phyloP scores from a whole-genome alignment of 768 basidiomycete genomes.

The Amanita pseudoporphyria region DNA sequence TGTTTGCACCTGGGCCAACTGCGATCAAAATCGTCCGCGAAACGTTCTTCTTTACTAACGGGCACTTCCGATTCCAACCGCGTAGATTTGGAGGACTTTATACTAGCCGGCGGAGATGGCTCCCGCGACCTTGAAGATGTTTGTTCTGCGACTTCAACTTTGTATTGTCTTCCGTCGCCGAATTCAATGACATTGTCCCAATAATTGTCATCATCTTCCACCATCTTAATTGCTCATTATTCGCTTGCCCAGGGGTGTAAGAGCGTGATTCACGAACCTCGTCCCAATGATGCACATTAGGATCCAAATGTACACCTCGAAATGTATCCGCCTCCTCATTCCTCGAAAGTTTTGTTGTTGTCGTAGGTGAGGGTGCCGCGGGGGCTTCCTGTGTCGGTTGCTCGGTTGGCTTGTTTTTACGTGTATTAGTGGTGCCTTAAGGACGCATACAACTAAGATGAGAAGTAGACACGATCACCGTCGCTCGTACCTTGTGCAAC shows the following conservation, averaged over 20 bases:
- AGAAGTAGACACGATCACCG: not conserved
- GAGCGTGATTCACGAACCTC: slow-evolving; percentile 51
- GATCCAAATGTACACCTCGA: slow-evolving; percentile 86
- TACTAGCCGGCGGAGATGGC: slow-evolving; percentile 8
- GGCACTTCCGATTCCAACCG: slow-evolving; percentile 23
- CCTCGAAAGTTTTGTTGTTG: slow-evolving; percentile 50
- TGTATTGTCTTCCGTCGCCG: slow-evolving; percentile 89
- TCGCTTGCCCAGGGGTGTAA: slow-evolving; percentile 1
- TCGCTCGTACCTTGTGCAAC: slow-evolving; percentile 66
- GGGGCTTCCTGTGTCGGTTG: slow-evolving; percentile 41
- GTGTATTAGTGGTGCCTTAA: slow-evolving; percentile 22
- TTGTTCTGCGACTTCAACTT: slow-evolving; percentile 46
- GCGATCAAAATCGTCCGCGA: slow-evolving; percentile 91
- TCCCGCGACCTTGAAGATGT: slow-evolving; percentile 8
- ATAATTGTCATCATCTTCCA: slow-evolving; percentile 89
- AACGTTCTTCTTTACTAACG: slow-evolving; percentile 79
- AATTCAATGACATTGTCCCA: slow-evolving; percentile 89
- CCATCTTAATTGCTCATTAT: slow-evolving; percentile 44
- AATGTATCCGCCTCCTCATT: slow-evolving; percentile 89
- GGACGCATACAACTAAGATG: slow-evolving; percentile 6
- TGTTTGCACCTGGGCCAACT: slow-evolving; percentile 71
- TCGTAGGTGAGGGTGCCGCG: slow-evolving; percentile 35
- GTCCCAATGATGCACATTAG: slow-evolving; percentile 96
- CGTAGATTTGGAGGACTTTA: slow-evolving; percentile 14
- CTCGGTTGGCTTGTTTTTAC: slow-evolving; percentile 28